Percentiles rank a stretch among this genome's conserved stretches.
Evolutionary conservation across 805 yeast species (phyloP).

Genomic region (Yamadazyma laniorum): DNA sequence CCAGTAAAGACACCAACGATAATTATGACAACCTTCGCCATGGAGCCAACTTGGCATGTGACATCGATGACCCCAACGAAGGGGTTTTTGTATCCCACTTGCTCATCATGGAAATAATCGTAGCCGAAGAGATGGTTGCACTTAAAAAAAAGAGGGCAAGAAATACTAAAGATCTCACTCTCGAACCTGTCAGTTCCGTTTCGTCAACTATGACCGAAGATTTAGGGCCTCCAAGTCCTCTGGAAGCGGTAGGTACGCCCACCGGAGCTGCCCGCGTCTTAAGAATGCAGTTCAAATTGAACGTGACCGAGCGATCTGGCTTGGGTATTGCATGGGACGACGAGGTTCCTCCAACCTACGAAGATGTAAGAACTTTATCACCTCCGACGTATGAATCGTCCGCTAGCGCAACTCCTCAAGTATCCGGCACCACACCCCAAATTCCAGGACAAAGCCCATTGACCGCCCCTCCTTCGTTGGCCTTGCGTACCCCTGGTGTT

Average conservation of each 20-base stretch:
- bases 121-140: conserved; percentile 82
- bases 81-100: conserved; percentile 79
- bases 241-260: conserved; percentile 55
- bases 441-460: conserved; percentile 6
- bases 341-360: conserved; percentile 97
- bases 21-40: conserved; percentile 25
- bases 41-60: conserved; percentile 67
- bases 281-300: conserved; percentile 89
- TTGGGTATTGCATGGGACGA: conserved; percentile 98
- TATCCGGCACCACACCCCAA: conserved; percentile 18
- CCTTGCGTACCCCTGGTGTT: conserved; percentile 32
- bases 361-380: conserved; percentile 73
- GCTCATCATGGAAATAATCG: conserved; percentile 82
- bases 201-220: conserved; percentile 15
- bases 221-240: neutral
- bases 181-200: conserved; percentile 27
- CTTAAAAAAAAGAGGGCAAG: conserved; percentile 13
- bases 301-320: conserved; percentile 86
- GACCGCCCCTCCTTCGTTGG: conserved; percentile 16
- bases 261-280: conserved; percentile 95
- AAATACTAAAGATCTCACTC: conserved; percentile 7
- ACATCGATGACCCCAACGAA: conserved; percentile 73
- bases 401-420: conserved; percentile 17
- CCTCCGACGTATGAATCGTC: conserved; percentile 73
- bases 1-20: conserved; percentile 37